These are phyloP conservation scores for Mimosa bimucronata DNA, from an alignment of 306 rosid species.

Conservation along the genomic window DNA sequence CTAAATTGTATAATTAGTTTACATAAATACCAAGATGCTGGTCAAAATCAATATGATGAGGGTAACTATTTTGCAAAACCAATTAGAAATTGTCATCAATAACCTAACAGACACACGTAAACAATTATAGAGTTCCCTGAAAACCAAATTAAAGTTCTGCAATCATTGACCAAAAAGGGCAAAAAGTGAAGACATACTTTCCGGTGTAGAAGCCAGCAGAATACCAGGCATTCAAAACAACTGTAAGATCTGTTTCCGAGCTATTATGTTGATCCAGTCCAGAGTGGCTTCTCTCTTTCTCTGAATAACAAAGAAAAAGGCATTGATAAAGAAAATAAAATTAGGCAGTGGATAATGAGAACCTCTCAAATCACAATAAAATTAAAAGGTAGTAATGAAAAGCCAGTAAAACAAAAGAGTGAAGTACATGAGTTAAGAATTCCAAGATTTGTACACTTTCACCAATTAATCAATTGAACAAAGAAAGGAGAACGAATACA, in stretches of 20 bases:
- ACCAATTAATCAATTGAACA: not conserved
- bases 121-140: not conserved
- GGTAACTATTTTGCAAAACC: not conserved
- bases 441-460: not conserved
- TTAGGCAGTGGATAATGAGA: not conserved
- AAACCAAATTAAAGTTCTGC: not conserved
- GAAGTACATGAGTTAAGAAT: not conserved
- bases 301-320: not conserved
- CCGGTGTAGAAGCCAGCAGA: conserved; percentile 90
- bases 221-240: conserved; percentile 87
- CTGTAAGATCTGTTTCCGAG: conserved; percentile 64
- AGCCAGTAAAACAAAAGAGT: not conserved
- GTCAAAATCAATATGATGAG: not conserved
- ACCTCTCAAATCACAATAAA: not conserved
- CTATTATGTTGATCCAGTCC: conserved; percentile 44
- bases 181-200: conserved; percentile 53
- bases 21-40: conserved; percentile 22
- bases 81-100: not conserved
- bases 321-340: not conserved
- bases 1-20: not conserved
- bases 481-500: not conserved
- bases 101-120: not conserved
- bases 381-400: not conserved
- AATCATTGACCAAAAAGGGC: not conserved
- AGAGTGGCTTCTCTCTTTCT: not conserved